A percentile compares a stretch with the other conserved stretches of the same genome.
phyloP scores from a whole-genome alignment of 257 asterid species.

The Nicotiana tabacum region DNA sequence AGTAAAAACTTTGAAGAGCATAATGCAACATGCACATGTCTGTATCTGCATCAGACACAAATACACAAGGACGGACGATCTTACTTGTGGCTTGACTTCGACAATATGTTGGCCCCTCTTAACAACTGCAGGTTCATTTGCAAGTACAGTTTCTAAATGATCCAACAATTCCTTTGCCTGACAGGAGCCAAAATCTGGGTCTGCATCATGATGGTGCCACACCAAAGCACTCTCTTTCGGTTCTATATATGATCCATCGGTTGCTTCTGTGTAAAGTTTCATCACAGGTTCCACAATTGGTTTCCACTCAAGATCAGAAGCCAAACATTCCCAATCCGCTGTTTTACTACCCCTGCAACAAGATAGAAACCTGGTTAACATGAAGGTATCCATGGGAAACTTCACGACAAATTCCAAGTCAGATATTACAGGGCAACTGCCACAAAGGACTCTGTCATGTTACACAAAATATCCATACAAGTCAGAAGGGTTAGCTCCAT shows the following conservation, averaged over 20 bases:
- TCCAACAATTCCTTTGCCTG: conserved; percentile 76
- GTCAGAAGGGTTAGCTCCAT: background rate
- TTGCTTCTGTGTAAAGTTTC: conserved; percentile 74
- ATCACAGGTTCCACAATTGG: conserved; percentile 77
- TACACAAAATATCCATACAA: background rate
- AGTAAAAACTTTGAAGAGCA: background rate
- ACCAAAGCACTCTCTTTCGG: conserved; percentile 87
- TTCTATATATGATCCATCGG: conserved; percentile 86
- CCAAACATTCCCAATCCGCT: conserved; percentile 65
- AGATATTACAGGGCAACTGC: background rate
- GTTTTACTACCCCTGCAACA: conserved; percentile 48
- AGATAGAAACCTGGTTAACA: conserved; percentile 1
- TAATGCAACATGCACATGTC: background rate
- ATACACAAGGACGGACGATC: conserved; percentile 2
- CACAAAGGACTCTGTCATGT: background rate
- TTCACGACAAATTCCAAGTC: background rate
- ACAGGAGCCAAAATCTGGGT: conserved; percentile 85
- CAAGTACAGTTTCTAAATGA: conserved; percentile 78
- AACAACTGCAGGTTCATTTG: conserved; percentile 91
- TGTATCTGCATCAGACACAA: background rate
- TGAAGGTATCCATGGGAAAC: background rate
- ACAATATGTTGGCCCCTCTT: conserved; percentile 86
- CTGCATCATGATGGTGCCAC: conserved; percentile 88
- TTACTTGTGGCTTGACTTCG: conserved; percentile 93
- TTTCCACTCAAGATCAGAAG: conserved; percentile 79